phyloP scores from a whole-genome alignment of 2,329 filamentous ascomycete species.

The Rugonectria rugulosa region DNA sequence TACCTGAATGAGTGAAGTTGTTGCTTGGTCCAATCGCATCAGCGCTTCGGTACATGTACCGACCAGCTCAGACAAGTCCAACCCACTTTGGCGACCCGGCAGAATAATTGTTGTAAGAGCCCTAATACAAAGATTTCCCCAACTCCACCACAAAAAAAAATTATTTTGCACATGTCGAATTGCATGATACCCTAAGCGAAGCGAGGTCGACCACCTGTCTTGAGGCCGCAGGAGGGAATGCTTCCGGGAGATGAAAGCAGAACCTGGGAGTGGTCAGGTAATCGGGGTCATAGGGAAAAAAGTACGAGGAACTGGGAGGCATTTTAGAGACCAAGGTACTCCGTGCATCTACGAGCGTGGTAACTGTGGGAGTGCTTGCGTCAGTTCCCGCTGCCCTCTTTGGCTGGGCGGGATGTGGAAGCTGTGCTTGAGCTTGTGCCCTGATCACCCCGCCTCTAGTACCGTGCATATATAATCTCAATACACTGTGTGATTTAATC shows the following conservation, averaged over 20 bases:
- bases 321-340: not conserved
- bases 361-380: no score
- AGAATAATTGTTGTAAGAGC: constrained; percentile 21
- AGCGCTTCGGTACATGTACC: not conserved
- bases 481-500: constrained; percentile 7
- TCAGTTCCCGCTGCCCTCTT: not conserved
- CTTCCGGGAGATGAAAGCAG: not conserved
- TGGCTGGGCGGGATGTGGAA: constrained; percentile 1
- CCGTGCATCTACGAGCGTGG: constrained; percentile 12
- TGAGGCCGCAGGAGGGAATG: not conserved
- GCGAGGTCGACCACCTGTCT: not conserved
- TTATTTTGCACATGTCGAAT: constrained; percentile 20
- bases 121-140: constrained; percentile 27
- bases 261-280: not conserved
- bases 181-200: constrained; percentile 14
- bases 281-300: not conserved
- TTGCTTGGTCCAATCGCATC: not conserved
- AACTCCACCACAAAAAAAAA: constrained; percentile 33
- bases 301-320: not conserved
- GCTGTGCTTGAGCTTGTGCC: constrained; percentile 20
- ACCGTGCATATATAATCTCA: not conserved
- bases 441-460: constrained; percentile 15
- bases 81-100: not conserved
- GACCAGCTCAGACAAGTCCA: not conserved
- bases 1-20: not conserved